Evolutionary conservation across 495 filamentous ascomycete species (phyloP).

Genomic region (Talaromyces thailandensis): DNA sequence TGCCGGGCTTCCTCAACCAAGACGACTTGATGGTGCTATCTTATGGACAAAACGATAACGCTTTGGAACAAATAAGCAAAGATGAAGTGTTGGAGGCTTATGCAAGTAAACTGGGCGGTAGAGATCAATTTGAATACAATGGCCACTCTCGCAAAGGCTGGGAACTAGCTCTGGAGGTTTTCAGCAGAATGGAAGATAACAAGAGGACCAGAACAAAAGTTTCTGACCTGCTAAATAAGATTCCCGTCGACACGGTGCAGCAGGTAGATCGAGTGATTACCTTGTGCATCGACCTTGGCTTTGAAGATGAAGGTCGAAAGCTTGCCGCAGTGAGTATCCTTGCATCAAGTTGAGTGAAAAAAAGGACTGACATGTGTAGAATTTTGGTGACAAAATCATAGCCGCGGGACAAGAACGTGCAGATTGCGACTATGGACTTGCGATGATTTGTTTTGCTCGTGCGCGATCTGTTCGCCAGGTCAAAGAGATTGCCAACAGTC

Average conservation of each 20-base stretch:
- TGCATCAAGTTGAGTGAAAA: conserved; percentile 3
- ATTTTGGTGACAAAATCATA: conserved; percentile 64
- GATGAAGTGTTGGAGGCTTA: conserved; percentile 70
- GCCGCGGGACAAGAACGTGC: conserved; percentile 39
- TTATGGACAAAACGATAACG: conserved; percentile 30
- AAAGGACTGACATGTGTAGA: conserved; percentile 38
- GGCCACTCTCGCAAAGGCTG: conserved; percentile 56
- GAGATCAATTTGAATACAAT: conserved; percentile 29
- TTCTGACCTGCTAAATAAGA: conserved; percentile 48
- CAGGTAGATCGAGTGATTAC: conserved; percentile 69
- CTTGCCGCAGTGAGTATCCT: conserved; percentile 60
- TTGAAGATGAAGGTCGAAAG: conserved; percentile 60
- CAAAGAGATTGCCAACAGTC: conserved; percentile 70
- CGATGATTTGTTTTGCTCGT: conserved; percentile 78
- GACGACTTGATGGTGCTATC: conserved; percentile 55
- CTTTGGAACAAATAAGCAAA: conserved; percentile 28
- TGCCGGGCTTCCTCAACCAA: conserved; percentile 40
- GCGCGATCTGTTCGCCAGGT: conserved; percentile 66
- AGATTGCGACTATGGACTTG: conserved; percentile 56
- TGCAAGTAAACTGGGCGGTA: conserved; percentile 43
- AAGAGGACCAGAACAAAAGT: conserved; percentile 58
- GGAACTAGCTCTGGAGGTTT: conserved; percentile 72
- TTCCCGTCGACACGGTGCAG: conserved; percentile 53
- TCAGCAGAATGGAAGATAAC: conserved; percentile 63
- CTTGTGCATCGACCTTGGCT: conserved; percentile 58